These are phyloP conservation scores for Suillus subluteus DNA, from an alignment of 768 basidiomycete species.

Conservation along the genomic window DNA sequence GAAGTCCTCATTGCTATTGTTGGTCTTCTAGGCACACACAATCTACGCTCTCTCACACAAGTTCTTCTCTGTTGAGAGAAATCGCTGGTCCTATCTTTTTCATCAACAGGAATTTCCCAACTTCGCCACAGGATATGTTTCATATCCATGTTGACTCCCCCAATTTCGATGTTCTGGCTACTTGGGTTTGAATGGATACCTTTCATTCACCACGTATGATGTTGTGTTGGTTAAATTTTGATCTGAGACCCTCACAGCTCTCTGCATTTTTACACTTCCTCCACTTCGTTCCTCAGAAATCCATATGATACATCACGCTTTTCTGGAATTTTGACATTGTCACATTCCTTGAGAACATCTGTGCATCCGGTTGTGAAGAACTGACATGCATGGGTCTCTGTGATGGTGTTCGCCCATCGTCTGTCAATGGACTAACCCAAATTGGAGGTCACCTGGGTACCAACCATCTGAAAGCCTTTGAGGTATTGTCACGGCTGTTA, in stretches of 20 bases:
- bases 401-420: not conserved
- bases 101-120: not conserved
- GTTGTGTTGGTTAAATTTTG: not conserved
- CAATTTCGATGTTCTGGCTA: not conserved
- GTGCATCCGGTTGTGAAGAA: no score
- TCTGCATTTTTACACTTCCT: not conserved
- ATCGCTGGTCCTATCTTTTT: not conserved
- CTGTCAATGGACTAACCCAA: not conserved
- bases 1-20: not conserved
- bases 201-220: not conserved
- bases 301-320: not conserved
- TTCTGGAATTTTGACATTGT: not conserved
- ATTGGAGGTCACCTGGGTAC: not conserved
- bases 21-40: not conserved
- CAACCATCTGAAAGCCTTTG: no score
- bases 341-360: no score
- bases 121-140: not conserved
- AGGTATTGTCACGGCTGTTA: not conserved
- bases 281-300: not conserved
- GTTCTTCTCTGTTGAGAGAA: not conserved
- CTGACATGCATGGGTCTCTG: not conserved
- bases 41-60: not conserved
- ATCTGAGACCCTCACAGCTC: not conserved
- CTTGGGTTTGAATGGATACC: not conserved
- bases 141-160: not conserved